Base-by-base conservation (phyloP, 352 stramenopile genomes). In the Globisporangium emineosum region DNA sequence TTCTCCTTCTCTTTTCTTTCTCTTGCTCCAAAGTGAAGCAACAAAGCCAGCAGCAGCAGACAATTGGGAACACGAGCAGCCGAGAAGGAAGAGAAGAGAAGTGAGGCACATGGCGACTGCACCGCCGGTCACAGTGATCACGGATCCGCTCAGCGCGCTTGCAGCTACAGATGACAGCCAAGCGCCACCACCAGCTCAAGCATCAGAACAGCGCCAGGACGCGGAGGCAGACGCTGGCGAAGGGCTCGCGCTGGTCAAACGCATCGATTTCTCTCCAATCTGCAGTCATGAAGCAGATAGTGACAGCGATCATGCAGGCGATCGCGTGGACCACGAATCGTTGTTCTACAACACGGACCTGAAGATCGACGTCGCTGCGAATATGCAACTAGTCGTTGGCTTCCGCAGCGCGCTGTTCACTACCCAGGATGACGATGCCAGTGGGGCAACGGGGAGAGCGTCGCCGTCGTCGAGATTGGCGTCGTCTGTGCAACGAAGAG, bases 291-390 rank as follows among this genome's bases (percentile, higher is more conserved):
- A 21, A 8, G 15, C 27, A 5, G 27, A 21, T 47, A 27, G 3
- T 25, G 51, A 9, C 3, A 40, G 19, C 7, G 32, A 59, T 32
- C 13, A 6, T 29, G 64, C 42, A 0, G 27, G 19, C 0, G 62
- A 68, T 10, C 21, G 17, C 35, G 49, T 49, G 23, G 60, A 52
- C 3, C 29, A 54, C 15, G 66, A 73, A 19, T 73, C 71, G 52
- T 60, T 92, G 30, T 83, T 80, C 58, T 70, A 80, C 27, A 62
- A 86, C 45, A 37, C 76, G 8, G 47, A 65, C 27, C 69, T 83
- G 40, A 78, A 75, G 30, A 56, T 89, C 63, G 83, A 92, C 65
- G 66, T 92, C 10, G 72, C 83, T 2, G 60, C 71, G 7, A 79
- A 83, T 47, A 27, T 77, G 42, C 77, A 81, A 10, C 43, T 92